A percentile compares a stretch with the other conserved stretches of the same genome.
Conservation (phyloP, 169 alveolate species). For the Plasmodium adleri region DNA sequence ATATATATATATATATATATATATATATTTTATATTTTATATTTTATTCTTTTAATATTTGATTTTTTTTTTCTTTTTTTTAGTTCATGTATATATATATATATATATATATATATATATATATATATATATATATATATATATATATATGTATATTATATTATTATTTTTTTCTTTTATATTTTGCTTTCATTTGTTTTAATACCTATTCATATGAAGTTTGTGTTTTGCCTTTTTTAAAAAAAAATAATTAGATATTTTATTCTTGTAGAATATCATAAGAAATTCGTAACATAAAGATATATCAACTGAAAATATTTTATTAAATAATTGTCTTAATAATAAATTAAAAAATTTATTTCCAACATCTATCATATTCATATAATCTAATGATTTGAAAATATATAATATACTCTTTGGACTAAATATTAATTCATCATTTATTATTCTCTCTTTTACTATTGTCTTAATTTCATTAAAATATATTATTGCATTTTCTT, state of each 20-base stretch:
- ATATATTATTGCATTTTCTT: constrained; percentile 19
- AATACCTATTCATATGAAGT: constrained; percentile 62
- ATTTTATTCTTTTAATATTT: too few species aligned
- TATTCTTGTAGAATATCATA: constrained; percentile 31
- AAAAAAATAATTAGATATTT: constrained; percentile 52
- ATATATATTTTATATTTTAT: too few species aligned
- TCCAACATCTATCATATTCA: constrained; percentile 16
- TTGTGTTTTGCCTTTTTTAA: constrained; percentile 41
- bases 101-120: background rate
- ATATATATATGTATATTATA: background rate
- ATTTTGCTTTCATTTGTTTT: background rate
- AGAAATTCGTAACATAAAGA: constrained; percentile 28
- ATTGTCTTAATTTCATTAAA: constrained; percentile 37
- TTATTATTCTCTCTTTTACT: constrained; percentile 28
- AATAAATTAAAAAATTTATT: constrained; percentile 20
- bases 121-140: background rate
- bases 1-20: too few species aligned
- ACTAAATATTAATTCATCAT: constrained; percentile 19
- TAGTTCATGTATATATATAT: background rate
- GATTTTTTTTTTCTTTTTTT: too few species aligned
- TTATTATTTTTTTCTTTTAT: background rate
- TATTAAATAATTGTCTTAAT: constrained; percentile 43
- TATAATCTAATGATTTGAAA: constrained; percentile 41
- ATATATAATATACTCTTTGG: constrained; percentile 45
- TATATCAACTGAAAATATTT: constrained; percentile 26